These are phyloP conservation scores for Iris pallida DNA, from an alignment of 116 monocot species.

Conservation along the genomic window DNA sequence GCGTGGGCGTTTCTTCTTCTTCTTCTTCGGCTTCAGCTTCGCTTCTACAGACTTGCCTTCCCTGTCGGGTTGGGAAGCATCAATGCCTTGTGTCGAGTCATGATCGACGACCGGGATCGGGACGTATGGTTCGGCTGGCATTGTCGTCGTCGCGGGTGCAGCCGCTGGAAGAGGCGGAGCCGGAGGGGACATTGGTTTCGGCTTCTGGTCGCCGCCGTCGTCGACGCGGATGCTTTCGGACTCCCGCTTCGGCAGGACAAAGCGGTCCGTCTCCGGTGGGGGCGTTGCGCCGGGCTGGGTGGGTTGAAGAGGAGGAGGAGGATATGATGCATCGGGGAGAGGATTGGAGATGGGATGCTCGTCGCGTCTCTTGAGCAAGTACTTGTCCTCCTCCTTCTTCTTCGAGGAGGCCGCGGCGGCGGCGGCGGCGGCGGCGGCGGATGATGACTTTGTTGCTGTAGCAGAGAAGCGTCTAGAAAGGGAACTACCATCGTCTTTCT, in stretches of 20 bases:
- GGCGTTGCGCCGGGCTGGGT: neutral
- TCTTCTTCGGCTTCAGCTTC: neutral
- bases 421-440: too few relatives aligned
- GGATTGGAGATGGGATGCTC: constrained; percentile 17
- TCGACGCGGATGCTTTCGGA: neutral
- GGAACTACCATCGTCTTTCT: constrained; percentile 23
- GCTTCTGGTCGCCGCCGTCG: neutral
- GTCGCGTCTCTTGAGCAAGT: constrained; percentile 65
- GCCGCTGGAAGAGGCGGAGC: neutral
- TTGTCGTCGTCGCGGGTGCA: too few relatives aligned
- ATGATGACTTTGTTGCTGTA: too few relatives aligned
- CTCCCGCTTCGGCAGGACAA: neutral
- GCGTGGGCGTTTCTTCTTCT: constrained; percentile 13
- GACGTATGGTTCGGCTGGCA: too few relatives aligned
- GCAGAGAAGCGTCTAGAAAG: too few relatives aligned
- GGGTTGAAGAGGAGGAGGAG: neutral
- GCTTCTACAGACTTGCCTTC: neutral
- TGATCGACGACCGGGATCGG: too few relatives aligned
- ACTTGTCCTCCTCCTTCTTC: constrained; percentile 76
- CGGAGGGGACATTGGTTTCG: neutral
- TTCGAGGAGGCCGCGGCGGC: too few relatives aligned
- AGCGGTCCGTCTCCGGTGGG: neutral
- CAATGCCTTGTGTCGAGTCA: too few relatives aligned
- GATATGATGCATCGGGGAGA: constrained; percentile 9
- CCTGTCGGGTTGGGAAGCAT: too few relatives aligned